A percentile compares a stretch with the other conserved stretches of the same genome.
phyloP scores from a whole-genome alignment of 371 early-diverging fungal genomes.

The Dichotomocladium elegans region DNA sequence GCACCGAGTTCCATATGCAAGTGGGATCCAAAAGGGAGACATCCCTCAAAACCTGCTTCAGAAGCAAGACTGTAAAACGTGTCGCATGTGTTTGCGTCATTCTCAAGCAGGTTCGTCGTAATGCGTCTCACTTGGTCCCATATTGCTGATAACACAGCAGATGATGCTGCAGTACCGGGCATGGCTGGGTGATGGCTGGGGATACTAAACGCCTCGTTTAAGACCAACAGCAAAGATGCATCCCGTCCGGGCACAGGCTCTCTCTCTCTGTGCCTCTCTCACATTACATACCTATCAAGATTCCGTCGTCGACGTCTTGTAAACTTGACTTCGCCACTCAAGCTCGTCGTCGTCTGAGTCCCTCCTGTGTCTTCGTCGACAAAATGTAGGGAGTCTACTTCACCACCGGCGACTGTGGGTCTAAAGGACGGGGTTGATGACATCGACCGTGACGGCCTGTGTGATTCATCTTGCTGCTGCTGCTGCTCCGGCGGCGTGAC shows the following conservation, averaged over 20 bases:
- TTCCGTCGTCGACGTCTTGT: slow-evolving; percentile 15
- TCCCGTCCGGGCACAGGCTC: too few species aligned
- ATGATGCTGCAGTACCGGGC: slow-evolving; percentile 25
- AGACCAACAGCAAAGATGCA: too few species aligned
- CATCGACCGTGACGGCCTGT: background rate
- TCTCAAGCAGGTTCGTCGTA: slow-evolving; percentile 37
- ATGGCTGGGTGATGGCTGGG: slow-evolving; percentile 44
- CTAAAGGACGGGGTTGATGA: too few species aligned
- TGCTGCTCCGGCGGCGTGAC: slow-evolving; percentile 5
- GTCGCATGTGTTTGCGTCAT: slow-evolving; percentile 40
- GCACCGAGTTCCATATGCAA: slow-evolving; percentile 43
- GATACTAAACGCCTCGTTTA: too few species aligned
- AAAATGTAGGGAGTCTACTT: too few species aligned
- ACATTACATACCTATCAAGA: slow-evolving; percentile 35
- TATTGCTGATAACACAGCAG: slow-evolving; percentile 32
- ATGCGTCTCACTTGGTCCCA: slow-evolving; percentile 38
- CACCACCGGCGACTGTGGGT: background rate
- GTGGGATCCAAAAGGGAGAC: slow-evolving; percentile 41
- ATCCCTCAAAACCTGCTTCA: slow-evolving; percentile 43
- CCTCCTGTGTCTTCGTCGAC: background rate
- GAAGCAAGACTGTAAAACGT: slow-evolving; percentile 32
- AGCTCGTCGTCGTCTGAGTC: slow-evolving; percentile 9
- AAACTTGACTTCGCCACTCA: slow-evolving; percentile 8
- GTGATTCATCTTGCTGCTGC: background rate
- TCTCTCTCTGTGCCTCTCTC: background rate